Conservation (phyloP, 1,139 yeast genomes). For the Arxiozyma heterogenica region DNA sequence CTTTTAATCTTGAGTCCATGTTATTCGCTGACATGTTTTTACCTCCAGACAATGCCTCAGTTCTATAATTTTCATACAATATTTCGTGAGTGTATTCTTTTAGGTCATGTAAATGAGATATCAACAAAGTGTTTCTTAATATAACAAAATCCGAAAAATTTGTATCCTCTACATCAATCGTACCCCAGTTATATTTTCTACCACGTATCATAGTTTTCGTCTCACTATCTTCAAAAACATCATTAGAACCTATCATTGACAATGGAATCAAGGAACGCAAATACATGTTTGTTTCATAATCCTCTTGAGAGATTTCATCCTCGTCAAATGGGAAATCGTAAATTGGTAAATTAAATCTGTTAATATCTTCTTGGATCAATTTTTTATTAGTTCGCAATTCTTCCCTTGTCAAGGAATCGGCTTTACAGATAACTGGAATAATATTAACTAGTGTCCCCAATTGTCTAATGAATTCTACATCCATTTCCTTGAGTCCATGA, state of each 20-base stretch:
- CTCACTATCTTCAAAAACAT: constrained; percentile 43
- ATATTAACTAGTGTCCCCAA: constrained; percentile 77
- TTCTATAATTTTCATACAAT: constrained; percentile 85
- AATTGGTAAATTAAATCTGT: constrained; percentile 67
- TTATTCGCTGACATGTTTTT: constrained; percentile 1
- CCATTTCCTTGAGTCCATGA: constrained; percentile 68
- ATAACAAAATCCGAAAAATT: constrained; percentile 76
- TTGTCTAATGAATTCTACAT: constrained; percentile 66
- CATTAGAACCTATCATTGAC: constrained; percentile 74
- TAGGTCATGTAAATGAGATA: constrained; percentile 88
- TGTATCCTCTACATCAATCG: constrained; percentile 80
- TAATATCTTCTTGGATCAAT: constrained; percentile 60
- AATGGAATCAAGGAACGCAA: constrained; percentile 75
- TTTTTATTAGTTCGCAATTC: constrained; percentile 66
- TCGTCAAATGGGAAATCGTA: constrained; percentile 69
- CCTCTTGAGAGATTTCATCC: constrained; percentile 59
- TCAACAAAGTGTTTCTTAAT: constrained; percentile 71
- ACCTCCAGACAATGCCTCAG: constrained; percentile 67
- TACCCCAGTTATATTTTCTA: constrained; percentile 92
- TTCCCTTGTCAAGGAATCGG: constrained; percentile 73
- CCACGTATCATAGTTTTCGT: constrained; percentile 58
- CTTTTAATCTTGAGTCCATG: constrained; percentile 3
- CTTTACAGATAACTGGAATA: constrained; percentile 77
- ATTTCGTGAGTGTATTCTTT: constrained; percentile 90
- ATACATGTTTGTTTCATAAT: constrained; percentile 71